Evolutionary conservation across 2,329 filamentous ascomycete species (phyloP).

Genomic region (Cercospora sesami): DNA sequence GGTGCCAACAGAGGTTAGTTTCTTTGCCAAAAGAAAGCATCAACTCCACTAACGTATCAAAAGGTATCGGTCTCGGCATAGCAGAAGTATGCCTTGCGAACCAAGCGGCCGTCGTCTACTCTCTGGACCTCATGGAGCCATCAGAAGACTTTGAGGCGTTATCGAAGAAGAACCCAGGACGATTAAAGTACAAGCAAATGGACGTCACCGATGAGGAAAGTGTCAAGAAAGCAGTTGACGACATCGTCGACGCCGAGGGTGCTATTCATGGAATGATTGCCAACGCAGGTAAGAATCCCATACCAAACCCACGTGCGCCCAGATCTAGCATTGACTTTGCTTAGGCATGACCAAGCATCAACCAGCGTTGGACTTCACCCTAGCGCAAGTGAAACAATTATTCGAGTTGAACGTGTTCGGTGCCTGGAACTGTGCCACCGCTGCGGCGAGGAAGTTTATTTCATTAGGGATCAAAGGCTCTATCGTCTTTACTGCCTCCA

Average conservation of each 20-base stretch:
- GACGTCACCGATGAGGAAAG: constrained; percentile 35
- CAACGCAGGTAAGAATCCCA: constrained; percentile 26
- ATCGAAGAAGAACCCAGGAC: constrained; percentile 31
- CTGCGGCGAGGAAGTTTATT: constrained; percentile 49
- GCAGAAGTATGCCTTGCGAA: constrained; percentile 39
- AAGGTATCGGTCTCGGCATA: constrained; percentile 35
- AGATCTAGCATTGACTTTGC: background rate
- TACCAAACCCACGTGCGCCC: background rate
- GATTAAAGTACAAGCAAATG: constrained; percentile 36
- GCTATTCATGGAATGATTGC: constrained; percentile 34
- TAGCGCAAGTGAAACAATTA: constrained; percentile 35
- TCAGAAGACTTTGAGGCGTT: constrained; percentile 34
- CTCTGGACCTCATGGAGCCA: constrained; percentile 35
- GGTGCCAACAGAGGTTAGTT: constrained; percentile 33
- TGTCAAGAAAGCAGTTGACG: constrained; percentile 33
- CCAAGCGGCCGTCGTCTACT: constrained; percentile 34
- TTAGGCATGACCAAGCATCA: constrained; percentile 37
- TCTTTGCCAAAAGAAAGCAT: background rate
- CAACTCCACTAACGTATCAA: background rate
- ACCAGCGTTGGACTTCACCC: constrained; percentile 36
- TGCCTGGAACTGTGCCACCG: constrained; percentile 47
- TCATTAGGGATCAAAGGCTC: constrained; percentile 48
- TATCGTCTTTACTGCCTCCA: constrained; percentile 51
- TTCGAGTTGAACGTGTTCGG: constrained; percentile 47
- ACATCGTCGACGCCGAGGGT: constrained; percentile 32